Evolutionary conservation across 306 rosid species (phyloP), one percentile per base, ranked within the genome.

Genomic region (Trifolium subterraneum): DNA sequence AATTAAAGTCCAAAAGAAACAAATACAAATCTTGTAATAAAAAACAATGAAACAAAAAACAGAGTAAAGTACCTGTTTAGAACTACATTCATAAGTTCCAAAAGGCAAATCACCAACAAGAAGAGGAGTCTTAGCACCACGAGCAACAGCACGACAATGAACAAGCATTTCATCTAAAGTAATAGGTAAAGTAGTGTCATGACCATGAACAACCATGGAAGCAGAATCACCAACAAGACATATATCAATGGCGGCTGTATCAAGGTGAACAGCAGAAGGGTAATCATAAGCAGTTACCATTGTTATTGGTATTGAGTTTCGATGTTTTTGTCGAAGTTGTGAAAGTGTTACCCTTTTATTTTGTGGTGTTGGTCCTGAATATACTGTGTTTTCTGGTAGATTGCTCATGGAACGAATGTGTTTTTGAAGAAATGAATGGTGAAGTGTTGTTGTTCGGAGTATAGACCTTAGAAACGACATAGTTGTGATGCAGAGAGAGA

Each of bases 251-350:
- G 76, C 88, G 29, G 93, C 96, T 39, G 71, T 82, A 35, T 92
- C 93, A 3, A 92, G 10, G 77, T 92, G 97, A 39, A 92, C 93
- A 0, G 88, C 97, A 0, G 97, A 79, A 2, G 98, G 95, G 87
- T 94, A 94, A 72, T 94, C 98, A 38, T 94, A 94, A 33, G 98
- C 96, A n/a, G 98, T 94, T 38, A 94, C 97, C 78, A 94, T 62
- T 1, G 97, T 86, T 59, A 94, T 91, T 10, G 96, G 97, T 69
- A 87, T 83, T 10, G 85, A 74, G 31, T 80, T 83, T 19, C 72
- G 68, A 67, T 91, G 80, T 82, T 90, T 91, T 59, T 86, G 88
- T 68, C 70, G 81, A 44, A 94, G 56, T 12, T 82, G 81, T 42
- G 88, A 77, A 9, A 91, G 74, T 5, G 98, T 90, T 13, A 90